These are phyloP conservation scores for Erucastrum elatum DNA, from an alignment of 345 rosid genomes.

Conservation along the genomic window DNA sequence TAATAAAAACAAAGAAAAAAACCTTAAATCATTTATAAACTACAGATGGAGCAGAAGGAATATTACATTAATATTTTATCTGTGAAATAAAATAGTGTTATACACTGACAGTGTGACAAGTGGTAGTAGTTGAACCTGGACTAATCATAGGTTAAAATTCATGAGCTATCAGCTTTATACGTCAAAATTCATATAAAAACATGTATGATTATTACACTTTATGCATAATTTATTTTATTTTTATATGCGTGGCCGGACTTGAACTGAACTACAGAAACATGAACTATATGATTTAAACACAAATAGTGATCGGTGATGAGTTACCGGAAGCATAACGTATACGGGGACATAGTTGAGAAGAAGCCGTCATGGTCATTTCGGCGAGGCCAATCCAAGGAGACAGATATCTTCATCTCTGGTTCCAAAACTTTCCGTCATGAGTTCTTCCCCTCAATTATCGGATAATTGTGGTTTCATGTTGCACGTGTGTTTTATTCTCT, in stretches of 20 bases:
- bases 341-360: constrained; percentile 71
- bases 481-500: too few relatives aligned
- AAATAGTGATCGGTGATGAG: not conserved
- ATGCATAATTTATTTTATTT: too few relatives aligned
- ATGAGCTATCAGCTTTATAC: not conserved
- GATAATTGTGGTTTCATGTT: too few relatives aligned
- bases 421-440: too few relatives aligned
- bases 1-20: not conserved
- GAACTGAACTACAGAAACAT: not conserved
- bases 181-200: not conserved
- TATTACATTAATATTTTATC: not conserved
- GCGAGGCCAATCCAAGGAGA: too few relatives aligned
- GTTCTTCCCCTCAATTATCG: too few relatives aligned
- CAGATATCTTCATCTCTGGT: too few relatives aligned
- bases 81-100: not conserved
- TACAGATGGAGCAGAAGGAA: not conserved
- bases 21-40: not conserved
- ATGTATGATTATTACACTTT: too few relatives aligned
- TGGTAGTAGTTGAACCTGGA: not conserved
- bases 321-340: constrained; percentile 87
- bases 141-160: not conserved
- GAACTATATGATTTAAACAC: not conserved
- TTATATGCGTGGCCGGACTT: not conserved
- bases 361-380: too few relatives aligned
- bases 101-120: not conserved